These are phyloP conservation scores for Tolypocladium endophyticum DNA, from an alignment of 2,329 filamentous ascomycete genomes.

Conservation along the genomic window DNA sequence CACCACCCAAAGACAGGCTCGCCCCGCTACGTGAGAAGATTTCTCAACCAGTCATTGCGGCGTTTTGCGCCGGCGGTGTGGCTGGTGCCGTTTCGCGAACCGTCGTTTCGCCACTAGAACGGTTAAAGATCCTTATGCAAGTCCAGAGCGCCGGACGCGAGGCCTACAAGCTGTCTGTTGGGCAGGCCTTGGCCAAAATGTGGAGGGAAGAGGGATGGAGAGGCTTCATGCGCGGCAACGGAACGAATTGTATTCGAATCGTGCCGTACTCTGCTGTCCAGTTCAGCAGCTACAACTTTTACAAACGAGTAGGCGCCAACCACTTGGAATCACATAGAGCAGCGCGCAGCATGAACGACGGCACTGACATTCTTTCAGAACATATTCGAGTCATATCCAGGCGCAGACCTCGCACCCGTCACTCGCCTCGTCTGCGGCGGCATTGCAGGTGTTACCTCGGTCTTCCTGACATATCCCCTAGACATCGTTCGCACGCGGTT, in stretches of 20 bases:
- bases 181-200: slow-evolving; percentile 86
- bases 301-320: slow-evolving; percentile 62
- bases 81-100: slow-evolving; percentile 96
- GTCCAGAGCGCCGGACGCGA: slow-evolving; percentile 82
- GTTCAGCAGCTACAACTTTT: slow-evolving; percentile 96
- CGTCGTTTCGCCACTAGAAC: slow-evolving; percentile 89
- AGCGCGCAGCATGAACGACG: background rate
- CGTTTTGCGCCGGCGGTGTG: slow-evolving; percentile 88
- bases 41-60: slow-evolving; percentile 77
- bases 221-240: slow-evolving; percentile 96
- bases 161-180: slow-evolving; percentile 88
- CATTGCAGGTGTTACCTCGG: slow-evolving; percentile 86
- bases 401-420: slow-evolving; percentile 61
- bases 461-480: slow-evolving; percentile 88
- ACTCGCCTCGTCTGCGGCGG: slow-evolving; percentile 82
- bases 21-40: slow-evolving; percentile 39
- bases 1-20: slow-evolving; percentile 6
- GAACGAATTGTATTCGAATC: slow-evolving; percentile 96
- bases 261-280: slow-evolving; percentile 97
- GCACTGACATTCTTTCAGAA: slow-evolving; percentile 27
- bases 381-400: slow-evolving; percentile 69
- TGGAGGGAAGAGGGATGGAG: slow-evolving; percentile 94
- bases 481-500: slow-evolving; percentile 94
- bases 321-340: background rate
- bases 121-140: slow-evolving; percentile 96